A percentile compares a stretch with the other conserved stretches of the same genome.
Evolutionary conservation across 768 basidiomycete genomes (phyloP).

Genomic region (Sporobolomyces phaffii): DNA sequence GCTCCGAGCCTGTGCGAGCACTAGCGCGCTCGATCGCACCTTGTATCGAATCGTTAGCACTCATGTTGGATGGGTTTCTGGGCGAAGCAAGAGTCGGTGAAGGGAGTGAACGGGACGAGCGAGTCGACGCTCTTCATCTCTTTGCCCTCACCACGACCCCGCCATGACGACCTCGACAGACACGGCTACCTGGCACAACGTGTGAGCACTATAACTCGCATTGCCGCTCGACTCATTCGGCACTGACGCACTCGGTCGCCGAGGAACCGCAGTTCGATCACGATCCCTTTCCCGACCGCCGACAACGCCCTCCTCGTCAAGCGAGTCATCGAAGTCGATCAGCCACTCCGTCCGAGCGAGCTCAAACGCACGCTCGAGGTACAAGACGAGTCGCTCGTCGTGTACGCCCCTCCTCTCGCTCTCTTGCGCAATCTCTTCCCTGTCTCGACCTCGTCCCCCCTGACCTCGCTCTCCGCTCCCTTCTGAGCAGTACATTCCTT

Average conservation of each 20-base stretch:
- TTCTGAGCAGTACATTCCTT: neutral
- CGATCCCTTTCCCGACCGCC: conserved; percentile 26
- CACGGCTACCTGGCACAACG: conserved; percentile 11
- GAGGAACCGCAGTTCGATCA: conserved; percentile 11
- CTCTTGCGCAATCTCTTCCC: neutral
- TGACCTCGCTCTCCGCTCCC: neutral
- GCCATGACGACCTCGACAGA: neutral
- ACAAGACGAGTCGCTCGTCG: neutral
- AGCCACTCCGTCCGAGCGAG: conserved; percentile 13
- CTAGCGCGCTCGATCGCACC: no score
- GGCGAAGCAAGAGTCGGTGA: no score
- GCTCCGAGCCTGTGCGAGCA: no score
- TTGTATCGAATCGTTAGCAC: no score
- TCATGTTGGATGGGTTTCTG: no score
- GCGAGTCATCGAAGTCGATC: conserved; percentile 34
- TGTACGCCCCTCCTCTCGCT: conserved; percentile 2
- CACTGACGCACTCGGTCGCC: neutral
- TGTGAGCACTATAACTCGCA: neutral
- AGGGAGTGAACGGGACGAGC: no score
- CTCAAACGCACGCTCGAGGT: conserved; percentile 14
- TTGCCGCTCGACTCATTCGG: neutral
- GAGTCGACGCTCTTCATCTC: no score
- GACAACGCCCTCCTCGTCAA: conserved; percentile 27
- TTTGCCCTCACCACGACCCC: no score
- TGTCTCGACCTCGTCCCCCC: neutral